Conservation (phyloP, 331 rosid genomes). For the Malus hybrid region DNA sequence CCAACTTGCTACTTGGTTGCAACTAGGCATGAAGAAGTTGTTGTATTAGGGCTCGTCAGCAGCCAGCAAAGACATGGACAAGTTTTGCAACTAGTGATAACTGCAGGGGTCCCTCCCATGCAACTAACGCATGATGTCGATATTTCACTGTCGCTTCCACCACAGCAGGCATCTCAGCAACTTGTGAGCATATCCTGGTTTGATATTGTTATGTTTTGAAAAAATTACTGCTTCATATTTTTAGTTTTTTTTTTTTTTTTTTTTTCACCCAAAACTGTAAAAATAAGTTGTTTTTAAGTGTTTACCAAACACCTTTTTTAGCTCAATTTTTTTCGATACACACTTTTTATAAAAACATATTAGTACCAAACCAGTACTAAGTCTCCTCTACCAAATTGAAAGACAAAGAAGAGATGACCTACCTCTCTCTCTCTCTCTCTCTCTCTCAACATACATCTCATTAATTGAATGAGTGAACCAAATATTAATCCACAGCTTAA, state of each 20-base stretch:
- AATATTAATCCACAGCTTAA: background rate
- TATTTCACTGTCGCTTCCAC: background rate
- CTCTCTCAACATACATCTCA: background rate
- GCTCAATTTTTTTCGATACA: too few species aligned
- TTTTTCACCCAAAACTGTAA: too few species aligned
- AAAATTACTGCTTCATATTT: too few species aligned
- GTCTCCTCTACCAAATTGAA: background rate
- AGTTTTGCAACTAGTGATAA: background rate
- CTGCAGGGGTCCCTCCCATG: background rate
- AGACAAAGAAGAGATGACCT: background rate
- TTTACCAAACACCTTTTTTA: too few species aligned
- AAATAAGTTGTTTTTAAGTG: too few species aligned
- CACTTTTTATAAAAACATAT: too few species aligned
- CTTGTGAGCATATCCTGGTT: background rate
- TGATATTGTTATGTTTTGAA: too few species aligned
- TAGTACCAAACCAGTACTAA: too few species aligned
- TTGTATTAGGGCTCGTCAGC: too few species aligned
- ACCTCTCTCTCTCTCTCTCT: background rate
- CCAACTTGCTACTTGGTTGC: background rate
- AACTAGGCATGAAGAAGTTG: background rate
- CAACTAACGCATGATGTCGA: background rate
- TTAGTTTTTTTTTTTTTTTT: too few species aligned
- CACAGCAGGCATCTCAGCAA: background rate
- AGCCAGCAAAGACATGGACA: too few species aligned
- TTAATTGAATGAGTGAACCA: background rate